Conservation (phyloP, 495 filamentous ascomycete genomes). For the Tuber brumale region DNA sequence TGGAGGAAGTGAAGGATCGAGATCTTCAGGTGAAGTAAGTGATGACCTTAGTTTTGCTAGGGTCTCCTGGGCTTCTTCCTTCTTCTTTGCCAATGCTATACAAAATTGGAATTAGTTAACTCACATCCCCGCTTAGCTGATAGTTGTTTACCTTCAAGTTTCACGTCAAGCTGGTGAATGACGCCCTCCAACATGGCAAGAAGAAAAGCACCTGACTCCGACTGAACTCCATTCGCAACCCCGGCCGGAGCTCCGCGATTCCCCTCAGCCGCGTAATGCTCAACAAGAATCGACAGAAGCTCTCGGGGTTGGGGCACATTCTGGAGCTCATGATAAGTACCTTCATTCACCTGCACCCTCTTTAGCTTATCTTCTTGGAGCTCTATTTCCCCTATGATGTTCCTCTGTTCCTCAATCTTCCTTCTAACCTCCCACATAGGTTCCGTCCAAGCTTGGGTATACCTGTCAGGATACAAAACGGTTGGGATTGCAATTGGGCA, state of each 20-base stretch:
- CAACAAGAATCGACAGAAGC: neutral
- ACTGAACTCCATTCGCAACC: neutral
- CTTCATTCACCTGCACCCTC: slow-evolving; percentile 25
- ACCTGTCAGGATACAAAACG: slow-evolving; percentile 71
- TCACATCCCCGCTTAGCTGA: neutral
- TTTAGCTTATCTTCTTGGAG: slow-evolving; percentile 34
- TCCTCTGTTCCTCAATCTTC: slow-evolving; percentile 44
- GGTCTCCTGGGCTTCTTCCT: slow-evolving; percentile 30
- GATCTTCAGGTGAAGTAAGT: slow-evolving; percentile 35
- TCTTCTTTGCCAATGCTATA: slow-evolving; percentile 8
- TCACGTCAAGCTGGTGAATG: slow-evolving; percentile 35
- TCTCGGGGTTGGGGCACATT: neutral
- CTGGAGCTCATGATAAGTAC: neutral
- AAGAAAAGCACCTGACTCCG: neutral
- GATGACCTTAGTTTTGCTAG: slow-evolving; percentile 28
- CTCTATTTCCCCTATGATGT: slow-evolving; percentile 32
- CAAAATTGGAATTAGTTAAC: neutral
- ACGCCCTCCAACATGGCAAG: slow-evolving; percentile 28
- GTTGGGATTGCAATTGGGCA: slow-evolving; percentile 57
- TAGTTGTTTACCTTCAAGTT: slow-evolving; percentile 27
- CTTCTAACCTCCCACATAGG: slow-evolving; percentile 51
- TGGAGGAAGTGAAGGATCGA: slow-evolving; percentile 21
- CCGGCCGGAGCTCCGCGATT: neutral
- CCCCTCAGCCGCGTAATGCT: neutral
- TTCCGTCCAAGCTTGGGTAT: slow-evolving; percentile 56